Base-by-base conservation (phyloP, 805 yeast species). In the Priceomyces fermenticarens region DNA sequence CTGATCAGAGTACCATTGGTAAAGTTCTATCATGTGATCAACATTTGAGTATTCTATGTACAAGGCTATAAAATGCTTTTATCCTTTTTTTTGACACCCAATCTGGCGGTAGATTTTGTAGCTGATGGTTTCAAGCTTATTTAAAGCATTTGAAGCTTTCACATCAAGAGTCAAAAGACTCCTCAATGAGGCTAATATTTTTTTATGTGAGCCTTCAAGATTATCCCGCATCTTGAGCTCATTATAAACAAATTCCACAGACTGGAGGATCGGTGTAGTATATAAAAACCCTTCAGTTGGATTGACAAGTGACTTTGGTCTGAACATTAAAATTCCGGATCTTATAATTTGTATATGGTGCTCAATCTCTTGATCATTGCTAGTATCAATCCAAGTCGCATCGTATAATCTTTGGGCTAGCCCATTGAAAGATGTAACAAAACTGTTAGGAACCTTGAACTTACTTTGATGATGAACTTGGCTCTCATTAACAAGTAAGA, bases 311-410 rank as follows among this genome's bases (percentile, higher is more conserved):
- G 38, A 40, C 16, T 47, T 47, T 1, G 71, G 69, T 31, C 46
- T 53, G 43, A 55, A 65, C 43, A 60, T 45, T 33, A 58, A 43
- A 12, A 65, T 57, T 2, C 67, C 63, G 4, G 64, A 42, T 35
- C 54, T 53, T 20, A 65, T 43, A 16, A 65, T 47, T 20, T 48
- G 45, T 38, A 51, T 56, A 42, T 65, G 70, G 38, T 53, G 45
- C 4, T 35, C 29, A 26, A 56, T 38, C 14, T 47, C 47, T 13
- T 48, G 44, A 2, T 41, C 44, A 9, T 37, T 39, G 15, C 42
- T 44, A 30, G 40, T 37, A 7, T 46, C 42, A 3, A 47, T 30
- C 70, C 71, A 65, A 2, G 63, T 51, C 11, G 54, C 35, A 10
- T 41, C 36, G 39, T 55, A 53, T 11, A 65, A 33, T 23, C 63